Evolutionary conservation across 768 basidiomycete genomes (phyloP), one percentile per base, ranked within the genome.

Genomic region (Trichaptum fuscoviolaceum): DNA sequence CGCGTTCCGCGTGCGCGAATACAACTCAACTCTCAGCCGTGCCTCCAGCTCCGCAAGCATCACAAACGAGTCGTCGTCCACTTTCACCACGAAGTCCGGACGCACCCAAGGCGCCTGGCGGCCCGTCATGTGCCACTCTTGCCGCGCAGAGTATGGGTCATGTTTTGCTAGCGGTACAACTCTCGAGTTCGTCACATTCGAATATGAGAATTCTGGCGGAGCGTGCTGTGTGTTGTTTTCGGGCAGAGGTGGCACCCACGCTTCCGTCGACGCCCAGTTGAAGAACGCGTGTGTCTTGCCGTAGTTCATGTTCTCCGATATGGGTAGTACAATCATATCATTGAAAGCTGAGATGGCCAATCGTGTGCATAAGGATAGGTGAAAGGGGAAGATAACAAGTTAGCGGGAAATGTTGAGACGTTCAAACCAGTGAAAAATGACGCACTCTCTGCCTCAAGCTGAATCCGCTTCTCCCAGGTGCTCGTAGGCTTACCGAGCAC

Each of bases 1-100:
- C 20, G 76, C 75, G 74, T 74, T 76, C 65, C 72, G 74, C 2
- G 75, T 76, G 66, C 74, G 77, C 36, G 77, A 75, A 60, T 95
- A 84, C 52, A 96, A 81, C 67, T 92, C 87, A 20, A 94, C 77
- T 60, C 96, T 84, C 65, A 99, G 79, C 30, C 93, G 85, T n/a
- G 92, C 85, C 76, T 99, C 96, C 20, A 99, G 82, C 75, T 99
- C 96, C 1, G 92, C 92, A 35, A 99, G 84, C 86, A 97, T 95
- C 63, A 99, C 85, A 71, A 99, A 96, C 8, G 93, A 87, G 75
- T 99, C 96, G 72, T 99, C 96, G 75, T 99, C 96, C 0, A 91
- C 92, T 77, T 99, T 99, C 71, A 92, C 87, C 57, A 99, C 87
- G 72, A 88, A 98, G 75, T 97, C 94, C 12, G 95, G 96, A 52